Evolutionary conservation across 2,329 filamentous ascomycete genomes (phyloP), one percentile per base, ranked within the genome.

Genomic region (Botryotinia convoluta): DNA sequence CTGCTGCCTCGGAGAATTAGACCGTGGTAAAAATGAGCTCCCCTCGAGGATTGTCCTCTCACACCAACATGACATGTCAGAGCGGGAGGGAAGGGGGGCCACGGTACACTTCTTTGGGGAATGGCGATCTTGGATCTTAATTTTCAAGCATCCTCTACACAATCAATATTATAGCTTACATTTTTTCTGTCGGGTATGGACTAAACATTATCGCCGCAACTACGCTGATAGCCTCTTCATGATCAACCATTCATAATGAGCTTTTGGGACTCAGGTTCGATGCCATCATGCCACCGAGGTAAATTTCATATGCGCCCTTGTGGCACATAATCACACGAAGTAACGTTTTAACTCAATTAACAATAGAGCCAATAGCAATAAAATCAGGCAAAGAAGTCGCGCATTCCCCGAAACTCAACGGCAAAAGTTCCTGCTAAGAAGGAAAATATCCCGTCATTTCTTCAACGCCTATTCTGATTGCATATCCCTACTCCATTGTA

Each of bases 21-120:
- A 78, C 78, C 77, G 78, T 77, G 76, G 78, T 77, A 78, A 77
- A 76, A 54, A 70, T 71, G 54, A 74, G 72, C 67, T 39, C 60
- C 75, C 78, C 76, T 77, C 73, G 74, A 78, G 76, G 77, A 74
- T 77, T 77, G 61, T 62, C 70, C 72, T 73, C 70, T 64, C 71
- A 64, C 68, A 73, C 74, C 74, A 77, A 74, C 57, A 75, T 75
- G 76, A 77, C 74, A 69, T 75, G 76, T 75, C 75, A 74, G 71
- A 75, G 74, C 72, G 73, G 61, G 70, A 73, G 74, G 72, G 73
- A 71, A 57, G 72, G 73, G 73, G 65, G 74, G 73, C 72, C 75
- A 75, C 67, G n/a, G 45, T 65, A 65, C 69, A 42, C 32, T 65
- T 65, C 61, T 74, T 61, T 26, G 73, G 73, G 73, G 75, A 74